phyloP scores from a whole-genome alignment of 768 basidiomycete genomes.

The Roridomyces roridus region DNA sequence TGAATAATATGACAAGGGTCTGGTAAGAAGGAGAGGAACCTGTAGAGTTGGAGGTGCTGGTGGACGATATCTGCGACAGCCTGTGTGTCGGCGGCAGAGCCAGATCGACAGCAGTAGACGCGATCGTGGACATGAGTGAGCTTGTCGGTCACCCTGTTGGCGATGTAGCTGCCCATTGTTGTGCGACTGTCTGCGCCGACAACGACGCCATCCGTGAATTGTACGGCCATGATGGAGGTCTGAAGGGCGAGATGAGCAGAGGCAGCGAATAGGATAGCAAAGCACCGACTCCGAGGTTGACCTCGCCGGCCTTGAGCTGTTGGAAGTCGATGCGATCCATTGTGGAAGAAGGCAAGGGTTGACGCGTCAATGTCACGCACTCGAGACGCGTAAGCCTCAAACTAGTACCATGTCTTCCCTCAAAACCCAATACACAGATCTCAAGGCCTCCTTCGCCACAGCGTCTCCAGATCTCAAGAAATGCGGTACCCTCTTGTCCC shows the following conservation, averaged over 20 bases:
- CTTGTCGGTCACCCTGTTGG: slow-evolving; percentile 99
- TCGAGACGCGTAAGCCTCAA: slow-evolving; percentile 38
- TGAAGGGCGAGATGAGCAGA: slow-evolving; percentile 36
- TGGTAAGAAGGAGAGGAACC: slow-evolving; percentile 45
- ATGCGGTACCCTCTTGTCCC: slow-evolving; percentile 64
- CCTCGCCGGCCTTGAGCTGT: slow-evolving; percentile 91
- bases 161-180: slow-evolving; percentile 96
- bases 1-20: neutral
- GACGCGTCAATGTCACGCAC: too few relatives aligned
- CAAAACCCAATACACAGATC: slow-evolving; percentile 65
- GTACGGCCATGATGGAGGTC: slow-evolving; percentile 99
- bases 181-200: slow-evolving; percentile 98
- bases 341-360: too few relatives aligned
- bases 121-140: slow-evolving; percentile 96
- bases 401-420: slow-evolving; percentile 38
- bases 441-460: slow-evolving; percentile 69
- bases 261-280: neutral
- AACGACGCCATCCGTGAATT: slow-evolving; percentile 93
- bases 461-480: slow-evolving; percentile 72
- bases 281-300: slow-evolving; percentile 88
- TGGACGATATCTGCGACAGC: slow-evolving; percentile 93
- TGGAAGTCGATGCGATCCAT: slow-evolving; percentile 82
- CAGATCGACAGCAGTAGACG: slow-evolving; percentile 98
- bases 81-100: slow-evolving; percentile 97
- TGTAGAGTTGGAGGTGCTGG: slow-evolving; percentile 77